Base-by-base conservation (phyloP, 1,284 basidiomycete genomes). In the Neotropicomus parvogracilis region DNA sequence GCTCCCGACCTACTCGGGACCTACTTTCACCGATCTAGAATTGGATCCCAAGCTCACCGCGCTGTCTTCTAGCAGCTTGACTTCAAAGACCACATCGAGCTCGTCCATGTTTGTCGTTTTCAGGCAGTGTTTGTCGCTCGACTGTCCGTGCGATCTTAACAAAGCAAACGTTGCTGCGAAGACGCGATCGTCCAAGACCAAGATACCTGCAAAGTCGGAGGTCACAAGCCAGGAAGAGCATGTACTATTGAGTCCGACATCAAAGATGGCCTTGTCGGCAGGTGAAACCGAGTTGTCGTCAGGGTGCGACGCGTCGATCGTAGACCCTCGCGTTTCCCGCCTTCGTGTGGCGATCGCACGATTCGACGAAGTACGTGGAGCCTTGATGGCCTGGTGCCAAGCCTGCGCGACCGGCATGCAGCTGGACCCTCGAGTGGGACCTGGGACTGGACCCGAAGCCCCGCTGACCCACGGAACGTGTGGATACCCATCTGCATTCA, bases 141-240 rank as follows among this genome's bases (percentile, higher is more conserved):
- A 52, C 26, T 52, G 55, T 46, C 55, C 46, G 16, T 55, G 55
- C 8, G 56, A 55, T 19, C 48, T 34, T 1, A 45, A 56, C 42
- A 38, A 8, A n/a, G n/a, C 39, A 12, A 40, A 28, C 7, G 14
- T 20, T 9, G 12, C 28, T 5, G 24, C 35, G 32, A 37, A 45
- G 5, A 4, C 36, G 24, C 24, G 24, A 4, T 24, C 24, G 24
- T 24, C 24, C 24, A 8, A 24, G 8, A 8, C 24, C 24, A 8
- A 24, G 8, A 8, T 24, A 8, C 24, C 24, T 24, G 24, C 24
- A 24, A 8, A 5, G 24, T 8, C 24, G 24, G 24, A 24, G 24
- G 8, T 24, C 24, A 24, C 24, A 8, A 5, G 5, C 24, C 24
- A 8, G 8, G 24, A 24, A 24, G 24, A 8, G 3, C 31, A n/a